These are phyloP conservation scores for Ceratocystiopsis brevicomis DNA, from an alignment of 2,329 filamentous ascomycete genomes.

Conservation along the genomic window DNA sequence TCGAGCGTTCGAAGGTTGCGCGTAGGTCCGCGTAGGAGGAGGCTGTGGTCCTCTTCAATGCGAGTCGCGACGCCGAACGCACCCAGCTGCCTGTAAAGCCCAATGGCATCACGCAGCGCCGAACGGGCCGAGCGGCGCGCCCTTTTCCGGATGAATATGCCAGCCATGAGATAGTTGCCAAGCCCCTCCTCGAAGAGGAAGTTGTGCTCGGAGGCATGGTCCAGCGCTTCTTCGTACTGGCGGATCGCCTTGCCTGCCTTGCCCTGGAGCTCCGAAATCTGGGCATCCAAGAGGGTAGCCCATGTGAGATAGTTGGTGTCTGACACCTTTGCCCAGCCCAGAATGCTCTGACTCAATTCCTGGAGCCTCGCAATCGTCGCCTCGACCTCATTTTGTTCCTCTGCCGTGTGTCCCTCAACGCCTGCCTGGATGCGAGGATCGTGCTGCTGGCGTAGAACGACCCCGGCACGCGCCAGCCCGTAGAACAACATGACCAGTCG, in stretches of 20 bases:
- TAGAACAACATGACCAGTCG: slow-evolving; percentile 40
- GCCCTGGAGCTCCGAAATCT: slow-evolving; percentile 42
- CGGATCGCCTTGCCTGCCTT: slow-evolving; percentile 39
- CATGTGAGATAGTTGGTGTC: slow-evolving; percentile 54
- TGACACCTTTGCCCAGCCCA: slow-evolving; percentile 43
- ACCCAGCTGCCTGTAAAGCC: slow-evolving; percentile 48
- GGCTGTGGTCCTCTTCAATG: slow-evolving; percentile 48
- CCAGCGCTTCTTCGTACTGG: slow-evolving; percentile 50
- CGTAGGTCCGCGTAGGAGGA: slow-evolving; percentile 44
- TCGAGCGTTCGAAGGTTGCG: slow-evolving; percentile 41
- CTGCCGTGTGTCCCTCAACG: slow-evolving; percentile 19
- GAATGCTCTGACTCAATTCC: slow-evolving; percentile 38
- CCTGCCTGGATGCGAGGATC: slow-evolving; percentile 24
- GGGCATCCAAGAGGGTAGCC: slow-evolving; percentile 48
- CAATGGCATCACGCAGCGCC: slow-evolving; percentile 48
- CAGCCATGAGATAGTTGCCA: slow-evolving; percentile 54
- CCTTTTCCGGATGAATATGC: slow-evolving; percentile 45
- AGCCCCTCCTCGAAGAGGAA: slow-evolving; percentile 56
- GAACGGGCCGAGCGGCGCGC: slow-evolving; percentile 49
- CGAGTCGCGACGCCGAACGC: slow-evolving; percentile 50
- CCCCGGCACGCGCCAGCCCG: slow-evolving; percentile 35
- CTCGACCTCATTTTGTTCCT: slow-evolving; percentile 13
- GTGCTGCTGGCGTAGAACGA: slow-evolving; percentile 28
- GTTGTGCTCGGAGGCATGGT: slow-evolving; percentile 49
- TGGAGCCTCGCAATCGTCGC: slow-evolving; percentile 34